Percentiles rank a stretch among this genome's conserved stretches.
Conservation (phyloP, 352 stramenopile genomes). For the Elongisporangium anandrum region DNA sequence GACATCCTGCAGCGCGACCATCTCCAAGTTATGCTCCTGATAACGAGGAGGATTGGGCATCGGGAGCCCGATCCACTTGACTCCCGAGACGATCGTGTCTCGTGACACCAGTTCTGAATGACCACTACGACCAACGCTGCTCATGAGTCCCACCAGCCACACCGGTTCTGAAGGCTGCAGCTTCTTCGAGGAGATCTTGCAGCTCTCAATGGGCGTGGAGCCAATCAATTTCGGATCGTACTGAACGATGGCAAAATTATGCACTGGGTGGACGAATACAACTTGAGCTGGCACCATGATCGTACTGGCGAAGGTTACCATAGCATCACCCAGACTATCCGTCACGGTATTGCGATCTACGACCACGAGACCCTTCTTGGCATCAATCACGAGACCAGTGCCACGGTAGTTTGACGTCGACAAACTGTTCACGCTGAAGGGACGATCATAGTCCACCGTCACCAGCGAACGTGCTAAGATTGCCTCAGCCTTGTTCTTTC, state of each 20-base stretch:
- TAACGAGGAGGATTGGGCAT: slow-evolving; percentile 82
- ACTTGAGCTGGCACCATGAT: slow-evolving; percentile 84
- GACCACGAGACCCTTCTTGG: slow-evolving; percentile 82
- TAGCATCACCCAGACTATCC: slow-evolving; percentile 81
- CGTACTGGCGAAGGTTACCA: slow-evolving; percentile 89
- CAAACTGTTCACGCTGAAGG: slow-evolving; percentile 83
- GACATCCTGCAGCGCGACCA: slow-evolving; percentile 82
- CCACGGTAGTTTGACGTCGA: slow-evolving; percentile 84
- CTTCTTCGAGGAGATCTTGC: slow-evolving; percentile 55
- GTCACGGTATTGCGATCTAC: slow-evolving; percentile 92
- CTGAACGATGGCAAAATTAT: slow-evolving; percentile 92
- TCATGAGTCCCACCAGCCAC: slow-evolving; percentile 85
- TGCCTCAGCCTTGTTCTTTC: slow-evolving; percentile 80
- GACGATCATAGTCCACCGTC: slow-evolving; percentile 81
- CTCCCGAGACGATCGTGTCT: slow-evolving; percentile 80
- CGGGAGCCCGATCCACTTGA: slow-evolving; percentile 82
- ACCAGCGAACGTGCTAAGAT: slow-evolving; percentile 81
- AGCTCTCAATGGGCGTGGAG: slow-evolving; percentile 77
- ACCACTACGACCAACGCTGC: slow-evolving; percentile 68
- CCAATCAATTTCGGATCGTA: slow-evolving; percentile 88
- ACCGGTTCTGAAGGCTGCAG: slow-evolving; percentile 69
- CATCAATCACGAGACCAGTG: slow-evolving; percentile 88
- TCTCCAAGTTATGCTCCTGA: slow-evolving; percentile 87
- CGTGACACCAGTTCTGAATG: slow-evolving; percentile 82
- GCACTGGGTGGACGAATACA: slow-evolving; percentile 90